Evolutionary conservation across 2,329 filamentous ascomycete species (phyloP).

Genomic region (Dactylonectria macrodidyma): DNA sequence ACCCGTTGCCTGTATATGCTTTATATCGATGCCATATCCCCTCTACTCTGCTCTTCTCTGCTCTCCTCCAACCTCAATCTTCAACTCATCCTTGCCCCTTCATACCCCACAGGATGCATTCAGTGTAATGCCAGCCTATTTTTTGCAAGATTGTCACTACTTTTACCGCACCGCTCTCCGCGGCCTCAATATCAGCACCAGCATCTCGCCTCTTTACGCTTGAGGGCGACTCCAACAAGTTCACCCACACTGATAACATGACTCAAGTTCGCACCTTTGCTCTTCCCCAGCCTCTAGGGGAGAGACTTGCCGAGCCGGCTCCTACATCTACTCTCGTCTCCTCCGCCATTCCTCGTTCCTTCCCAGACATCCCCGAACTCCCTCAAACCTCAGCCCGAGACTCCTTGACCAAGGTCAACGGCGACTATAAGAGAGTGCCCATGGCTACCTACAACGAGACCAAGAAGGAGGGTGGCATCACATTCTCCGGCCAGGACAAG

Average conservation of each 20-base stretch:
- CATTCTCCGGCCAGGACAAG: conserved; percentile 89
- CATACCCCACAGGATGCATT: conserved; percentile 26
- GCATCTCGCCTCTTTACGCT: conserved; percentile 82
- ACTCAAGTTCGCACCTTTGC: conserved; percentile 59
- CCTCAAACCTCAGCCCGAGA: conserved; percentile 37
- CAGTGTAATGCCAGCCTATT: conserved; percentile 85
- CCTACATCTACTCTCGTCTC: conserved; percentile 44
- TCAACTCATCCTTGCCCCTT: conserved; percentile 30
- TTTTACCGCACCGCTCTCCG: conserved; percentile 93
- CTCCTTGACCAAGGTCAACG: conserved; percentile 44
- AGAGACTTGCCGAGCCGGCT: conserved; percentile 70
- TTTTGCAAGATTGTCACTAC: conserved; percentile 89
- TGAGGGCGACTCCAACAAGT: conserved; percentile 53
- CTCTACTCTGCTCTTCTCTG: conserved; percentile 30
- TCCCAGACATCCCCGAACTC: conserved; percentile 54
- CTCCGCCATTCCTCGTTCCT: conserved; percentile 57
- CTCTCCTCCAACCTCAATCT: conserved; percentile 19
- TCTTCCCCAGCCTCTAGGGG: conserved; percentile 80
- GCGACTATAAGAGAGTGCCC: conserved; percentile 60
- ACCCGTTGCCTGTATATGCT: conserved; percentile 32
- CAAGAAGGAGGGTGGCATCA: conserved; percentile 79
- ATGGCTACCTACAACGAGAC: conserved; percentile 69
- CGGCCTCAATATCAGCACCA: conserved; percentile 86
- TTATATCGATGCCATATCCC: conserved; percentile 46
- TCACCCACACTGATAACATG: conserved; percentile 53